Conservation (phyloP, 140 eudicot species). For the Erigeron philadelphicus region DNA sequence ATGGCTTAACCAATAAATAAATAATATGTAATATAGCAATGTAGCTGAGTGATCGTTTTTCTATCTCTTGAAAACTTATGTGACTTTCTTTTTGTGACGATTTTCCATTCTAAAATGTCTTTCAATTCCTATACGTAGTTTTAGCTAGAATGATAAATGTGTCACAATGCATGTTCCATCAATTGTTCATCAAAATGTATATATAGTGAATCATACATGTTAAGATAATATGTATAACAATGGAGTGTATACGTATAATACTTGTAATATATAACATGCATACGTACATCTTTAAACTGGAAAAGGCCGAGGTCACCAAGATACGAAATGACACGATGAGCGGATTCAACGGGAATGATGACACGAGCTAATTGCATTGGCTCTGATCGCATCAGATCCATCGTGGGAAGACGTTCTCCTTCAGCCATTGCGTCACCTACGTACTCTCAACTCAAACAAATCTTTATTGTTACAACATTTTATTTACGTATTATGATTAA, state of each 20-base stretch:
- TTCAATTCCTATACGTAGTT: no score
- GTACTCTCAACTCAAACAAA: slow-evolving; percentile 19
- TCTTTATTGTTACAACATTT: slow-evolving; percentile 10
- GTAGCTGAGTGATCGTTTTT: no score
- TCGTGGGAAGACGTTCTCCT: slow-evolving; percentile 40
- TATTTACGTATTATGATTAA: not conserved
- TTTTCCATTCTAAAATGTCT: no score
- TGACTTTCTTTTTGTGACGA: no score
- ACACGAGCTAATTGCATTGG: slow-evolving; percentile 74
- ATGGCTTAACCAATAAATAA: no score
- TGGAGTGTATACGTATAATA: not conserved
- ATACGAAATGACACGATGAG: slow-evolving; percentile 70
- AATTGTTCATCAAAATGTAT: no score
- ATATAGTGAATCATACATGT: no score
- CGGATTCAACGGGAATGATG: slow-evolving; percentile 80
- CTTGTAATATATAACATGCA: not conserved
- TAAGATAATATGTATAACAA: not conserved
- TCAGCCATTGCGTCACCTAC: slow-evolving; percentile 28
- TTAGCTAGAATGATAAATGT: no score
- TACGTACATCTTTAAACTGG: slow-evolving; percentile 75
- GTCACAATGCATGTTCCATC: no score
- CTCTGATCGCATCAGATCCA: slow-evolving; percentile 85
- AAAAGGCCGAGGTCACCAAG: slow-evolving; percentile 85
- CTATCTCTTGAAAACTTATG: no score
- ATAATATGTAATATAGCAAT: no score